A percentile compares a stretch with the other conserved stretches of the same genome.
These are phyloP conservation scores for Scleroderma bovista DNA, from an alignment of 768 basidiomycete genomes.

Conservation along the genomic window DNA sequence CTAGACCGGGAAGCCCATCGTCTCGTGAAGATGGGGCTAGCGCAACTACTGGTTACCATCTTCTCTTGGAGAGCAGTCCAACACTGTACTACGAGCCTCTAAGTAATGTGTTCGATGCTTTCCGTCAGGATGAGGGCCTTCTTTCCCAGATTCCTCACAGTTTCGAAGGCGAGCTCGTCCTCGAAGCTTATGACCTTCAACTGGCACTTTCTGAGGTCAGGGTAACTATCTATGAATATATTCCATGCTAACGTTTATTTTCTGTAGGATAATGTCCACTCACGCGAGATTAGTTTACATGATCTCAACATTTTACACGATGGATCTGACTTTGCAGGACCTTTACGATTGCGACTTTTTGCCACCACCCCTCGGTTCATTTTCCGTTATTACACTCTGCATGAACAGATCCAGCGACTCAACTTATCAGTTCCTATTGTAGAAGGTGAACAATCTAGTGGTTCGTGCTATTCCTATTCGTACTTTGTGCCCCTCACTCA, in stretches of 20 bases:
- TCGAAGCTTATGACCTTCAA: constrained; percentile 69
- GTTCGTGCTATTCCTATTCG: constrained; percentile 4
- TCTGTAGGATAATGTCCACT: constrained; percentile 60
- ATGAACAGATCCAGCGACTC: constrained; percentile 48
- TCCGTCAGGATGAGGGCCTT: constrained; percentile 54
- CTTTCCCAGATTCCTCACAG: constrained; percentile 43
- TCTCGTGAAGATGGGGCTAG: constrained; percentile 7
- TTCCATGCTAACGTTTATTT: constrained; percentile 4
- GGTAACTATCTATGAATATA: not conserved
- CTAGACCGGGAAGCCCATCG: constrained; percentile 22
- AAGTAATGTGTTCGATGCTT: constrained; percentile 61
- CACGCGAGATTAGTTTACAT: constrained; percentile 65
- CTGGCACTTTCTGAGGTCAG: constrained; percentile 60
- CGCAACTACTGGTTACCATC: constrained; percentile 19
- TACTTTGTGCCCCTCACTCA: not conserved
- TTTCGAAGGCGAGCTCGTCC: constrained; percentile 54
- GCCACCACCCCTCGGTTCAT: constrained; percentile 55
- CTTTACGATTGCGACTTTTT: constrained; percentile 54
- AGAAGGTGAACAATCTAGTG: constrained; percentile 17
- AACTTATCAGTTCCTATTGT: constrained; percentile 17
- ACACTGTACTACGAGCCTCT: constrained; percentile 77
- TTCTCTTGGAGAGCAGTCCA: constrained; percentile 58
- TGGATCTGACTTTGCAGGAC: constrained; percentile 54
- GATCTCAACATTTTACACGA: constrained; percentile 70
- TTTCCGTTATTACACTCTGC: constrained; percentile 56